phyloP scores from a whole-genome alignment of 2,329 filamentous ascomycete genomes.

The Pestalotiopsis sp. region DNA sequence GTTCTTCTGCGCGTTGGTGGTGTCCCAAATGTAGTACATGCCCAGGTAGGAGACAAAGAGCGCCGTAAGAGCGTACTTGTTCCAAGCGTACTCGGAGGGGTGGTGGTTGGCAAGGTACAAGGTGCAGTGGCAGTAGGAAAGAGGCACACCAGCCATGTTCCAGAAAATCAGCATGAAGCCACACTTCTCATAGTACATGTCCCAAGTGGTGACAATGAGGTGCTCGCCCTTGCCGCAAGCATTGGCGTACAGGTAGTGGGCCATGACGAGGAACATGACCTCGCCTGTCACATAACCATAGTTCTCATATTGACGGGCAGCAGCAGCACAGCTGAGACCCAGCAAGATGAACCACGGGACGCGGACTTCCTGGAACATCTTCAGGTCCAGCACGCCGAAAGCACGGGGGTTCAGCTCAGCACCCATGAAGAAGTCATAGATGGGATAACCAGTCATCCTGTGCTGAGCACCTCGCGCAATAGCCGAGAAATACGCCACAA shows the following conservation, averaged over 20 bases:
- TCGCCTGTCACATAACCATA: conserved; percentile 89
- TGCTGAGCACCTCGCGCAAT: conserved; percentile 79
- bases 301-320: conserved; percentile 79
- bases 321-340: conserved; percentile 74
- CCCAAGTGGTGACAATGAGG: conserved; percentile 87
- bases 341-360: conserved; percentile 92
- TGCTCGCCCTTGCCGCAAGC: conserved; percentile 92
- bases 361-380: conserved; percentile 96
- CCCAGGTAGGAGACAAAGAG: conserved; percentile 76
- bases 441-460: conserved; percentile 83
- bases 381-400: conserved; percentile 86
- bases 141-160: conserved; percentile 89
- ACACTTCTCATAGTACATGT: conserved; percentile 97
- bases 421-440: conserved; percentile 95
- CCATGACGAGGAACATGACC: conserved; percentile 81
- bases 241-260: conserved; percentile 90
- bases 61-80: conserved; percentile 64
- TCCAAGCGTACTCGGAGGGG: conserved; percentile 77
- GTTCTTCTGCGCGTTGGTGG: conserved; percentile 92
- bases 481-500: conserved; percentile 86
- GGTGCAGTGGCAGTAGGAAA: conserved; percentile 93
- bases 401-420: conserved; percentile 87
- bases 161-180: conserved; percentile 98
- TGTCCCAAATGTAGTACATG: conserved; percentile 92
- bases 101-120: conserved; percentile 86